A percentile compares a stretch with the other conserved stretches of the same genome.
Evolutionary conservation across 805 yeast species (phyloP).

Genomic region (Candida ortonii): DNA sequence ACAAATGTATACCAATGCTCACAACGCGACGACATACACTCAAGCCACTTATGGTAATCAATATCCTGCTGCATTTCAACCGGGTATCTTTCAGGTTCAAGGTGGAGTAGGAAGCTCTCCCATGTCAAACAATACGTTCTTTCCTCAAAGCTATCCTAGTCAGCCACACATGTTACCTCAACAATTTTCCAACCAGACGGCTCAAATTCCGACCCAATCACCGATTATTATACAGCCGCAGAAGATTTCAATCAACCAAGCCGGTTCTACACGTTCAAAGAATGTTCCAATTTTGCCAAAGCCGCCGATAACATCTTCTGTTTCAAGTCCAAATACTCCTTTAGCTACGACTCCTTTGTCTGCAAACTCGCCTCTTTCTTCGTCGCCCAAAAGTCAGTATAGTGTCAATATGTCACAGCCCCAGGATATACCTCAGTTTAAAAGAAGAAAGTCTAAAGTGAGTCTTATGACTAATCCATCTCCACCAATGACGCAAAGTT

Average conservation of each 20-base stretch:
- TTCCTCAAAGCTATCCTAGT: conserved; percentile 17
- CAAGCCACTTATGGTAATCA: too few relatives aligned
- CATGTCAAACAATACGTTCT: conserved; percentile 6
- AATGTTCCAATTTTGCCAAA: conserved; percentile 36
- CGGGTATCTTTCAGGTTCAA: not conserved
- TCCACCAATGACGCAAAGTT: conserved; percentile 21
- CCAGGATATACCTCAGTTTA: conserved; percentile 31
- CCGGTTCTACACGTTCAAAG: conserved; percentile 19
- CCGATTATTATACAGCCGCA: conserved; percentile 7
- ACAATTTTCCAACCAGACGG: conserved; percentile 7
- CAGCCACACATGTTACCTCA: conserved; percentile 10
- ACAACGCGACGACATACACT: conserved; percentile 1
- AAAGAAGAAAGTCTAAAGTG: conserved; percentile 31
- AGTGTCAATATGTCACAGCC: conserved; percentile 21
- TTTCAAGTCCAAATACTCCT: conserved; percentile 22
- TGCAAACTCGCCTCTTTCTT: conserved; percentile 12
- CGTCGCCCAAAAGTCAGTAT: conserved; percentile 18
- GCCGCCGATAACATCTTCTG: conserved; percentile 17
- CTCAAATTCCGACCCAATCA: conserved; percentile 6
- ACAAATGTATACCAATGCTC: conserved; percentile 4
- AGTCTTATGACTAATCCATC: conserved; percentile 24
- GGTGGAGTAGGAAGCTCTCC: conserved; percentile 6
- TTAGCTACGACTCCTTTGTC: conserved; percentile 23
- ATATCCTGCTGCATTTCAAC: too few relatives aligned
- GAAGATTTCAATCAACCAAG: conserved; percentile 2